Evolutionary conservation across 1,284 basidiomycete genomes (phyloP).

Genomic region (Tremellales sp.): DNA sequence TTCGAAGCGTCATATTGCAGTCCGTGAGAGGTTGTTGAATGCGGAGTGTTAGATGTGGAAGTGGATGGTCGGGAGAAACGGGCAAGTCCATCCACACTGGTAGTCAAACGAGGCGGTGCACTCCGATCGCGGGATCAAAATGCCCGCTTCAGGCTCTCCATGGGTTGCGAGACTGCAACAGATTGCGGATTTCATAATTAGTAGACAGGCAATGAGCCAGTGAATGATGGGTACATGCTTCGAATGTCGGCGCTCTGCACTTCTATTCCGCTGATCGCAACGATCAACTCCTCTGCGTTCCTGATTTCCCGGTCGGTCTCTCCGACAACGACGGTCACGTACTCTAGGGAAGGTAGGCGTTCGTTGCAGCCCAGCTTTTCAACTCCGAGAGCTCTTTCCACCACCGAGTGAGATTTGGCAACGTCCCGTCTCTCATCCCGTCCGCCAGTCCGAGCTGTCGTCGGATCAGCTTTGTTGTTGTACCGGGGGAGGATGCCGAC

Average conservation of each 20-base stretch:
- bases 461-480: background rate
- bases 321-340: no score
- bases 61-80: background rate
- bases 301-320: no score
- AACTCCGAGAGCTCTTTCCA: conserved; percentile 26
- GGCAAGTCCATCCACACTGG: no score
- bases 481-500: background rate
- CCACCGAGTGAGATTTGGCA: conserved; percentile 31
- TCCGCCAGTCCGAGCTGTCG: conserved; percentile 5
- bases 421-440: conserved; percentile 21
- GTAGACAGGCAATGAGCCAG: background rate
- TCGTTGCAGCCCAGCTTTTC: conserved; percentile 15
- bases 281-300: no score
- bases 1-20: conserved; percentile 33
- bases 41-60: background rate
- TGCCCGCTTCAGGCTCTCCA: background rate
- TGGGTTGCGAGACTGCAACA: no score
- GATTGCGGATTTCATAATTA: no score
- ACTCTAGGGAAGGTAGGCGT: no score
- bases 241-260: background rate
- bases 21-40: background rate
- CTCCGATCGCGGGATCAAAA: background rate
- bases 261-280: no score
- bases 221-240: background rate
- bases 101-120: no score